These are phyloP conservation scores for Vigna trinervia DNA, from an alignment of 306 rosid genomes.

Conservation along the genomic window DNA sequence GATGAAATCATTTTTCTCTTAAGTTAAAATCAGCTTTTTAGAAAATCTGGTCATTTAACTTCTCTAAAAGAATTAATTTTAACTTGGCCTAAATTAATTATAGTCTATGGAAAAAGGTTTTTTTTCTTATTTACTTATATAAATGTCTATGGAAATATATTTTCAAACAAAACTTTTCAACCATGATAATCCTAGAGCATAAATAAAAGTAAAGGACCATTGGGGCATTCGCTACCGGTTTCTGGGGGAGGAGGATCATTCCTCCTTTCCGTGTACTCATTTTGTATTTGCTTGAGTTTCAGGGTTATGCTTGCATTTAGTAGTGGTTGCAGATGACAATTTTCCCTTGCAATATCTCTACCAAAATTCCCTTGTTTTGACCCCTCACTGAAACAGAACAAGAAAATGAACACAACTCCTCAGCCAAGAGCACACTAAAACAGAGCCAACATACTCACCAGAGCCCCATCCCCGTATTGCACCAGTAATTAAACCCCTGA, in stretches of 20 bases:
- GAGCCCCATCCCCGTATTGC: neutral
- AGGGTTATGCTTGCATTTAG: neutral
- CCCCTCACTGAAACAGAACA: neutral
- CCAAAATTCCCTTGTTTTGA: neutral
- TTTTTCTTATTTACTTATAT: too few species aligned
- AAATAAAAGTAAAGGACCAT: neutral
- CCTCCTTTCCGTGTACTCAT: neutral
- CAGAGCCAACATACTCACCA: neutral
- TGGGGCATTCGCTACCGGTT: neutral
- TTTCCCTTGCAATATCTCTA: neutral
- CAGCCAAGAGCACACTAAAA: neutral
- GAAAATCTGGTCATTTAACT: neutral
- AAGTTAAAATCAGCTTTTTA: neutral
- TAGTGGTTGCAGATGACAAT: neutral
- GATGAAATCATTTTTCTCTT: neutral
- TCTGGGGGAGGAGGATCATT: neutral
- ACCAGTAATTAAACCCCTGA: neutral
- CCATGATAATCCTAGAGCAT: neutral
- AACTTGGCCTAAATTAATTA: too few species aligned
- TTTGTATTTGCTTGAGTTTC: neutral
- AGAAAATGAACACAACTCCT: neutral
- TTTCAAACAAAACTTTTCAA: neutral
- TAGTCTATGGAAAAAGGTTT: neutral
- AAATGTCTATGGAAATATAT: too few species aligned
- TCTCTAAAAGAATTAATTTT: too few species aligned